A percentile compares a stretch with the other conserved stretches of the same genome.
Evolutionary conservation across 2,329 filamentous ascomycete species (phyloP).

Genomic region (Colletotrichum sp.): DNA sequence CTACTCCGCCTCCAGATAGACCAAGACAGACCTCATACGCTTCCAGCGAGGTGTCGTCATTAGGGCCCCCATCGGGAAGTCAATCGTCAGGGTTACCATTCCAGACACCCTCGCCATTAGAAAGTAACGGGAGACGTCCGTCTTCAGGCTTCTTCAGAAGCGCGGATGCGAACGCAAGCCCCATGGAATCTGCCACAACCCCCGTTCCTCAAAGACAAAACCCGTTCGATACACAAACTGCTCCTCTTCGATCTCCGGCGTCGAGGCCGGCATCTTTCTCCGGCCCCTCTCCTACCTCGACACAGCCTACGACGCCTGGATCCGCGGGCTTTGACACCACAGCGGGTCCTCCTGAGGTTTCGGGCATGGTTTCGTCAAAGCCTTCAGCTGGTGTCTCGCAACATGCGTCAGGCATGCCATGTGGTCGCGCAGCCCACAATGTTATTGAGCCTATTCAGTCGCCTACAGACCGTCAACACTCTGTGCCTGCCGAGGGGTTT

Average conservation of each 20-base stretch:
- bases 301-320: background rate
- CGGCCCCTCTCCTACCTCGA: background rate
- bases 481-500: background rate
- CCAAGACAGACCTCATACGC: background rate
- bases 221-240: conserved; percentile 4
- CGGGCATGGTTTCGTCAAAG: background rate
- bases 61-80: conserved; percentile 30
- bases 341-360: conserved; percentile 12
- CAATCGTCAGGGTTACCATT: conserved; percentile 26
- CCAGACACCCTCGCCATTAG: conserved; percentile 34
- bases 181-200: background rate
- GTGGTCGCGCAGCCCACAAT: background rate
- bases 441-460: background rate
- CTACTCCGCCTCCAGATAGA: background rate
- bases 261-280: conserved; percentile 6
- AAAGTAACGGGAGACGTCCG: conserved; percentile 12
- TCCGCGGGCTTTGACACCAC: background rate
- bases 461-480: background rate
- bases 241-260: background rate
- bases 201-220: background rate
- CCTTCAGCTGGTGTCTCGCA: background rate
- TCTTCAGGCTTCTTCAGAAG: conserved; percentile 24
- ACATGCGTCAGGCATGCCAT: background rate
- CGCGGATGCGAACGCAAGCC: background rate
- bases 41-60: conserved; percentile 28